A percentile compares a stretch with the other conserved stretches of the same genome.
These are phyloP conservation scores for Carex littledalei DNA, from an alignment of 176 grass and related monocot species.

Conservation along the genomic window DNA sequence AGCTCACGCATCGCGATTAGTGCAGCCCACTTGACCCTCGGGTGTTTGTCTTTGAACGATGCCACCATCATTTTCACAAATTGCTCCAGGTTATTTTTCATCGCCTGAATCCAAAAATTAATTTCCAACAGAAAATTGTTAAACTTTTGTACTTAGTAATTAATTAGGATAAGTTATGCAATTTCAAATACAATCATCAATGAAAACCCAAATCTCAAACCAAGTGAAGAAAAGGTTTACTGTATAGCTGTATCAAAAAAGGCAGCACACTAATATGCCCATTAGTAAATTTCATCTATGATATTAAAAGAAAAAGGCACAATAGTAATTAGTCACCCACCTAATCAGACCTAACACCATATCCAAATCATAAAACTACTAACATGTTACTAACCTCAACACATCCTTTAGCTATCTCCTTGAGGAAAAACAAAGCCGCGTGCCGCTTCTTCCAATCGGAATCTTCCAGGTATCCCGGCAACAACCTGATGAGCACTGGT, in stretches of 20 bases:
- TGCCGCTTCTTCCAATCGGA: conserved; percentile 94
- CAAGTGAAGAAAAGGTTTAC: not conserved
- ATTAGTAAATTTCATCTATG: not conserved
- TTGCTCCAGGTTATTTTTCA: too few relatives aligned
- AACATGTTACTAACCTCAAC: conserved; percentile 44
- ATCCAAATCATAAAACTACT: not conserved
- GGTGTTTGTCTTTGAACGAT: too few relatives aligned
- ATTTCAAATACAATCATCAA: too few relatives aligned
- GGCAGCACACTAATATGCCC: not conserved
- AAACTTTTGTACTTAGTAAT: too few relatives aligned
- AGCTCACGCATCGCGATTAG: too few relatives aligned
- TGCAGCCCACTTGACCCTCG: too few relatives aligned
- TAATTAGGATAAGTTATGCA: too few relatives aligned
- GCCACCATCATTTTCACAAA: too few relatives aligned
- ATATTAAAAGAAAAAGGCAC: not conserved
- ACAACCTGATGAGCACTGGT: conserved; percentile 60
- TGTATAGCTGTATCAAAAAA: not conserved
- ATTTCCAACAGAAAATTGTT: too few relatives aligned
- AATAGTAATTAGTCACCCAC: not conserved
- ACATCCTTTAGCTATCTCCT: conserved; percentile 83
- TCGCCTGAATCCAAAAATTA: too few relatives aligned
- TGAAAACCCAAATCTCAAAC: too few relatives aligned
- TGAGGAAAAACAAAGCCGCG: conserved; percentile 74
- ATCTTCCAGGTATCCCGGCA: conserved; percentile 55
- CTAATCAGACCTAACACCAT: not conserved